Evolutionary conservation across 1,284 basidiomycete genomes (phyloP).

Genomic region (Microbotryum saponariae): DNA sequence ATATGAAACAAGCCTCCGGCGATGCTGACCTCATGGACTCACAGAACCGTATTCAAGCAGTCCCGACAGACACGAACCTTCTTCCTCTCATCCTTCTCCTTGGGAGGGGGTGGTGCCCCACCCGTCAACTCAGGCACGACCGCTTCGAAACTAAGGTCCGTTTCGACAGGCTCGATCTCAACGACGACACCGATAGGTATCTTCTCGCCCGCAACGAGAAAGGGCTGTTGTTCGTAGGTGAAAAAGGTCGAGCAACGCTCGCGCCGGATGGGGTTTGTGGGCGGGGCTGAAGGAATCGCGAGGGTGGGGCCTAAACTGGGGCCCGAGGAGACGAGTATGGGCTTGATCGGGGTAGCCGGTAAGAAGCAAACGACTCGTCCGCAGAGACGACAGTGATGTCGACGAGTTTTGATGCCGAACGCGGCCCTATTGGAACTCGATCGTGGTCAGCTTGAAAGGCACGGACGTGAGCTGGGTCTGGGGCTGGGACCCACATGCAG

Average conservation of each 20-base stretch:
- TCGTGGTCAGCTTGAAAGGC: background rate
- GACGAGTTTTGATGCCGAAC: slow-evolving; percentile 84
- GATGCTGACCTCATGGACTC: slow-evolving; percentile 16
- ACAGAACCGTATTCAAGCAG: slow-evolving; percentile 35
- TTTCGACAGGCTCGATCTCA: slow-evolving; percentile 27
- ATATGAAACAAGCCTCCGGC: too few species aligned
- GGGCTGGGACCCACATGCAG: slow-evolving; percentile 58
- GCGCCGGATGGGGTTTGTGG: slow-evolving; percentile 21
- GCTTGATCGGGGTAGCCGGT: slow-evolving; percentile 48
- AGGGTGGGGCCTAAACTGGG: slow-evolving; percentile 41
- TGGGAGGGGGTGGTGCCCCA: background rate
- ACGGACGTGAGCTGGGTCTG: background rate
- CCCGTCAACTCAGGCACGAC: slow-evolving; percentile 1
- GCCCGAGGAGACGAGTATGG: slow-evolving; percentile 39
- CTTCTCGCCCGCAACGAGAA: slow-evolving; percentile 11
- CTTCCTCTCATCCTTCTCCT: slow-evolving; percentile 27
- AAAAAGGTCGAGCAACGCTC: slow-evolving; percentile 41
- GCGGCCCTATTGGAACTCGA: slow-evolving; percentile 49
- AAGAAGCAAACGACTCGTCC: slow-evolving; percentile 87
- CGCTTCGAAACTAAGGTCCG: slow-evolving; percentile 14
- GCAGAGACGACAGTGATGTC: slow-evolving; percentile 94
- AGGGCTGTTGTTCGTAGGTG: slow-evolving; percentile 31
- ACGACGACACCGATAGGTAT: slow-evolving; percentile 18
- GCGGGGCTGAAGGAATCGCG: background rate
- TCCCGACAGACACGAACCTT: slow-evolving; percentile 38